Conservation (phyloP, 345 rosid species). For the Streptanthus diversifolius region DNA sequence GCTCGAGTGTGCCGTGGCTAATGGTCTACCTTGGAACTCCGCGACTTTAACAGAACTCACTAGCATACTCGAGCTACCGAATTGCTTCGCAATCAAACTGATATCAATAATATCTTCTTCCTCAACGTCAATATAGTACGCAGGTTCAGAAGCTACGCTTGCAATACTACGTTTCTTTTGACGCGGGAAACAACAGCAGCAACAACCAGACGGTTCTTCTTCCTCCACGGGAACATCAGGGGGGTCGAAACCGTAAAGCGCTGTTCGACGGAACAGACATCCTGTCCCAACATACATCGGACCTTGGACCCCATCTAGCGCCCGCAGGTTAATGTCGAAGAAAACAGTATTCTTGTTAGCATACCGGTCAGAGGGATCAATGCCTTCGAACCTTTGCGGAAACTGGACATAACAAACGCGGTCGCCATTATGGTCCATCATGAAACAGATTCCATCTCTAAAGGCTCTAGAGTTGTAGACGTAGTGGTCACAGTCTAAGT, state of each 20-base stretch:
- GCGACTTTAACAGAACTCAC: constrained; percentile 53
- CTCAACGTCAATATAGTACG: constrained; percentile 30
- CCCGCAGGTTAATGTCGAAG: constrained; percentile 76
- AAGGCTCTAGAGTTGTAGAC: constrained; percentile 63
- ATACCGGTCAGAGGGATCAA: constrained; percentile 77
- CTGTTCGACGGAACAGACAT: constrained; percentile 77
- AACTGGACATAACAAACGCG: constrained; percentile 65
- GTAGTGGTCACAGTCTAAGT: constrained; percentile 86
- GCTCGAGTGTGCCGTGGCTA: constrained; percentile 46
- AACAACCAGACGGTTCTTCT: constrained; percentile 30
- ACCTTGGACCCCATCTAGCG: constrained; percentile 88
- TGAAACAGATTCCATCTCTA: constrained; percentile 84
- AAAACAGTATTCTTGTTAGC: constrained; percentile 84
- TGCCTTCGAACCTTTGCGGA: constrained; percentile 89
- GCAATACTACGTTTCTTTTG: constrained; percentile 34
- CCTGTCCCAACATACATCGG: constrained; percentile 89
- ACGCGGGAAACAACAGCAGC: constrained; percentile 46
- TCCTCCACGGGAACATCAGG: constrained; percentile 41
- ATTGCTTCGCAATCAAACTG: constrained; percentile 57
- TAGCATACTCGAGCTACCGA: constrained; percentile 64
- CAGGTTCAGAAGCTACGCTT: constrained; percentile 48
- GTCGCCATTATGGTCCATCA: constrained; percentile 78
- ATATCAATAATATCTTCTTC: constrained; percentile 40
- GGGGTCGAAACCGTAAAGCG: constrained; percentile 76
- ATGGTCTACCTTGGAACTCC: constrained; percentile 64